Base-by-base conservation (phyloP, 768 basidiomycete species). In the Russula sp. region DNA sequence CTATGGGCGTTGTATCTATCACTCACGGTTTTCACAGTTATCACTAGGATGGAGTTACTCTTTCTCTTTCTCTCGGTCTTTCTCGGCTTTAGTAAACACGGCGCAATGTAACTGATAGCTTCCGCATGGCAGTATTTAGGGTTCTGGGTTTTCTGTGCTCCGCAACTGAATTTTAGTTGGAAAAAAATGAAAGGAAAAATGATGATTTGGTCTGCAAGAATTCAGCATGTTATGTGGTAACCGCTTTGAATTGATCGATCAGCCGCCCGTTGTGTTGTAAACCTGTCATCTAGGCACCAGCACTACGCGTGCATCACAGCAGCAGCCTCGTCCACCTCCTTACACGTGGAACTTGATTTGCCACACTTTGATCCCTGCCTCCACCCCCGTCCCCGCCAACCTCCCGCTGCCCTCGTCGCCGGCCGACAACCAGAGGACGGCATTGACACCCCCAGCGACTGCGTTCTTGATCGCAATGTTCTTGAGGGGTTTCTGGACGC, bases 401-500 rank as follows among this genome's bases (percentile, higher is more conserved):
- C 18, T 74, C 44, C 57, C n/a, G 20, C 36, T 36, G 36, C 36
- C 36, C 36, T 36, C 36, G 4, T 36, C 36, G 36, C 36, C 36
- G 11, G 34, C 44, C n/a, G 77, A 77, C 9, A 89, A 70, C 94
- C 95, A 98, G 51, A 86, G 77, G 8, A 94, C 92, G 22, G 82
- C 81, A 64, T 86, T 87, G 2, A 93, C 88, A 10, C 95, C 94
- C 14, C 93, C 91, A 6, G 92, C 85, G 42, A 86, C 86, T 0
- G 91, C 93, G 65, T 94, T 94, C 79, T 87, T 88, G 73, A 98
- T 86, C 30, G 86, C 81, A 40, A 94, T 84, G 68, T 89, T 90
- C 74, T 82, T 86, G 73, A 84, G 76, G 10, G 88, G 86, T 71
- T 84, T 82, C 50, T 77, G 77, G 34, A 92, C 84, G 67, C 87